Evolutionary conservation across 306 rosid species (phyloP).

Genomic region (Malus fusca): DNA sequence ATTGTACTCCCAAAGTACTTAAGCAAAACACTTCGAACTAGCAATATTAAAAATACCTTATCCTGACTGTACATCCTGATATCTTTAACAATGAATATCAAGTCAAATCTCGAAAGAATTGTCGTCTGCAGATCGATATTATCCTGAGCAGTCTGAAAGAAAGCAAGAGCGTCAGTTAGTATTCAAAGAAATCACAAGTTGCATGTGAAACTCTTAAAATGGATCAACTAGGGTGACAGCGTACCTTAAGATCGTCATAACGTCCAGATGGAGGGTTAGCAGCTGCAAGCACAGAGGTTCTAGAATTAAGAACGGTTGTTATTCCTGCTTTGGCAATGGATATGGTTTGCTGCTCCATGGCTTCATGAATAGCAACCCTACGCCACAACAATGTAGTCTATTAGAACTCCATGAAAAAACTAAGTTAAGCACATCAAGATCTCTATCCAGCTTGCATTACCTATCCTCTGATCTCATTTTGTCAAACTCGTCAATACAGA

Average conservation of each 20-base stretch:
- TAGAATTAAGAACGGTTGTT: constrained; percentile 95
- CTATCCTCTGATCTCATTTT: constrained; percentile 99
- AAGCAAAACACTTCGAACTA: background rate
- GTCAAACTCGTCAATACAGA: constrained; percentile 97
- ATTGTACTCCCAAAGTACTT: background rate
- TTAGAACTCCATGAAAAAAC: background rate
- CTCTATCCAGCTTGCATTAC: constrained; percentile 29
- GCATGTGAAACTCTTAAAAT: constrained; percentile 1
- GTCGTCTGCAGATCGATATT: constrained; percentile 98
- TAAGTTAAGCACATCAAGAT: constrained; percentile 4
- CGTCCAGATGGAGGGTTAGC: constrained; percentile 99
- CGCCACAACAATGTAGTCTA: constrained; percentile 6
- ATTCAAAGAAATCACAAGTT: background rate
- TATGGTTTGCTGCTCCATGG: constrained; percentile 98
- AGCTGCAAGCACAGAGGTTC: constrained; percentile 99
- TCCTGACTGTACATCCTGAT: constrained; percentile 89
- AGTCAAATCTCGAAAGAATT: constrained; percentile 92
- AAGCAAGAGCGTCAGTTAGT: constrained; percentile 22
- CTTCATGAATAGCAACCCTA: constrained; percentile 99
- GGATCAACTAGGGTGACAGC: background rate
- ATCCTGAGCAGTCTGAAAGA: constrained; percentile 93
- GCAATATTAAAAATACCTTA: constrained; percentile 49
- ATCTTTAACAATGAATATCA: constrained; percentile 96
- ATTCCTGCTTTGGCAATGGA: constrained; percentile 99
- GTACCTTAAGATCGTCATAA: constrained; percentile 95